Base-by-base conservation (phyloP, 306 rosid genomes). In the Purshia tridentata region DNA sequence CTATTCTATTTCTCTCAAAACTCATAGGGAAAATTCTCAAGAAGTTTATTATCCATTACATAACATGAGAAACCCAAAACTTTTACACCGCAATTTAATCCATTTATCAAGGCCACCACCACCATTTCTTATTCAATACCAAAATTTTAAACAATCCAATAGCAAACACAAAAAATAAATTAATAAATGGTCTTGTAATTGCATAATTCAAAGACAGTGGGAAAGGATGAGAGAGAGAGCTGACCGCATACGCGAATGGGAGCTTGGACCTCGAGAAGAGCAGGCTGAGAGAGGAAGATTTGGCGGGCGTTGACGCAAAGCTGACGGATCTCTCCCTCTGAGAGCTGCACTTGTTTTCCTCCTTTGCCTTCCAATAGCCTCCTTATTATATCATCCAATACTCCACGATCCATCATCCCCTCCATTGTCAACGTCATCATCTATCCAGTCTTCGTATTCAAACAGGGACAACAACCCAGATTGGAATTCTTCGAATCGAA, bases 261-360 rank as follows among this genome's bases (percentile, higher is more conserved):
- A 19, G 98, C 88, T 58, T 9, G 82, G 23, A 91, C 79, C 41
- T 89, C 79, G 1, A 95, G 91, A 75, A 95, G 96, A 83, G 72
- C 84, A 9, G 99, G 97, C 63, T 95, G 90, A 54, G 99, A 83
- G 69, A 95, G 97, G 84, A 95, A 92, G 72, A 92, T 88, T 81
- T 88, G 98, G 68, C 93, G 82, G 23, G 99, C 93, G 84, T 90
- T 90, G 86, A 95, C 90, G 81, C 98, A 95, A 59, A 95, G 97
- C 77, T 90, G 98, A 72, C 99, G 98, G 86, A 95, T 90, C 91
- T 95, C 99, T 15, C 87, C 92, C 79, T 95, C 99, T 9, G 93
- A 91, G 8, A 95, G 96, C 87, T 92, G 93, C 3, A 95, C 99
- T 80, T 92, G 99, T 70, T 92, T 95, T 0, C 93, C 94, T 16